phyloP scores from a whole-genome alignment of 768 basidiomycete genomes.

The Collybiopsis luxurians region DNA sequence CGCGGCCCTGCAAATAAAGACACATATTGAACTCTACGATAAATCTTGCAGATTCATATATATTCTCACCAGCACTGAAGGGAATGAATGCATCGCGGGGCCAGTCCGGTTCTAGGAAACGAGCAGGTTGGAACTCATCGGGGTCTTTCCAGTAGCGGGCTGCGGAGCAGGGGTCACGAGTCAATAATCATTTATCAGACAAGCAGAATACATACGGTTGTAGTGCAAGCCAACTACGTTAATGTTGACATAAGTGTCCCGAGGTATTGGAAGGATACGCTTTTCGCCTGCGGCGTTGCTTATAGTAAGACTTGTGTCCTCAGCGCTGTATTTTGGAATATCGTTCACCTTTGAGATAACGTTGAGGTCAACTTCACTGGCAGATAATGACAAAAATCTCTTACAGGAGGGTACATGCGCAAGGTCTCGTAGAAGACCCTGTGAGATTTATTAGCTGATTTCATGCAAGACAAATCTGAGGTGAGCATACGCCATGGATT shows the following conservation, averaged over 20 bases:
- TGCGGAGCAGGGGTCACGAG: too few species aligned
- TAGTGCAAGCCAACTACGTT: slow-evolving; percentile 43
- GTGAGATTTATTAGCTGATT: not conserved
- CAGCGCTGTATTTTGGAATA: slow-evolving; percentile 43
- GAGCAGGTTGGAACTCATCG: slow-evolving; percentile 36
- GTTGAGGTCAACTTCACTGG: not conserved
- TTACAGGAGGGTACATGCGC: slow-evolving; percentile 44
- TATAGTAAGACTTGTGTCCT: slow-evolving; percentile 41
- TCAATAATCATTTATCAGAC: too few species aligned
- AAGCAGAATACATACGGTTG: slow-evolving; percentile 39
- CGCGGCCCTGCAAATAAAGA: slow-evolving; percentile 29
- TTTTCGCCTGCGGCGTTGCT: slow-evolving; percentile 36
- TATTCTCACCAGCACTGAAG: slow-evolving; percentile 42
- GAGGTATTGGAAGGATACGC: slow-evolving; percentile 37
- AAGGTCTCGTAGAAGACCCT: slow-evolving; percentile 52
- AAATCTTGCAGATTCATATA: not conserved
- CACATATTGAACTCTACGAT: not conserved
- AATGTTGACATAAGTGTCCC: slow-evolving; percentile 36
- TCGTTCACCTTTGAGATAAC: slow-evolving; percentile 25
- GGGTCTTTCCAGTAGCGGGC: slow-evolving; percentile 59
- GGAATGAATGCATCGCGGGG: slow-evolving; percentile 53
- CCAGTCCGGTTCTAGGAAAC: slow-evolving; percentile 44
- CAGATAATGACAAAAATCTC: slow-evolving; percentile 10
- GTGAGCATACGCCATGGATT: slow-evolving; percentile 33
- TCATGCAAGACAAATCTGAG: not conserved